These are phyloP conservation scores for Trichoderma virens DNA, from an alignment of 495 filamentous ascomycete species.

Conservation along the genomic window DNA sequence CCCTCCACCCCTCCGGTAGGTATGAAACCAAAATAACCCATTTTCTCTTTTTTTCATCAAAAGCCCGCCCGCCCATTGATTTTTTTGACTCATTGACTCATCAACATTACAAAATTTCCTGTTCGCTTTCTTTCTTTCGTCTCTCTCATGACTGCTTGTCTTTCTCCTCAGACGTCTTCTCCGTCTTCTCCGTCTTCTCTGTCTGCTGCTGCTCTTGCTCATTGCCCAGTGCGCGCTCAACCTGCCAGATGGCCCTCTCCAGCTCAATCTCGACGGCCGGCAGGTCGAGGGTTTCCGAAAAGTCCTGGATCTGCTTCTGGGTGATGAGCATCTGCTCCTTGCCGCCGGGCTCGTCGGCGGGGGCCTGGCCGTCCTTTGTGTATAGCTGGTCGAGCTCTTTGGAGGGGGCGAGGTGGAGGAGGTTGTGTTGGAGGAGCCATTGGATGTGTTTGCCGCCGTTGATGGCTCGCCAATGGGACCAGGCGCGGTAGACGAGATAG, in stretches of 20 bases:
- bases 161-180: conserved; percentile 14
- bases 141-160: not conserved
- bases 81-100: not conserved
- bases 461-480: conserved; percentile 64
- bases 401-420: conserved; percentile 57
- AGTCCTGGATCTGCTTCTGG: conserved; percentile 49
- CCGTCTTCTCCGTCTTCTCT: conserved; percentile 11
- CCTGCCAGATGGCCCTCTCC: conserved; percentile 82
- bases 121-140: not conserved
- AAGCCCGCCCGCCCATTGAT: not conserved
- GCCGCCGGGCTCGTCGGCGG: conserved; percentile 21
- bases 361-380: conserved; percentile 26
- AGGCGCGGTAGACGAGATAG: conserved; percentile 77
- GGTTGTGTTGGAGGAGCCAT: conserved; percentile 63
- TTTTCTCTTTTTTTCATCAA: not conserved
- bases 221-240: conserved; percentile 57
- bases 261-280: conserved; percentile 83
- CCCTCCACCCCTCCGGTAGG: not conserved
- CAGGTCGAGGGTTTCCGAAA: conserved; percentile 65
- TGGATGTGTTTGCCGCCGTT: conserved; percentile 78
- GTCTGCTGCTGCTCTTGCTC: conserved; percentile 23
- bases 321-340: conserved; percentile 53
- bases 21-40: not conserved
- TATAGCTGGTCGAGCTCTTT: conserved; percentile 67
- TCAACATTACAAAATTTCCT: not conserved